These are phyloP conservation scores for Blastocystis sp. DNA, from an alignment of 352 stramenopile genomes.

Conservation along the genomic window DNA sequence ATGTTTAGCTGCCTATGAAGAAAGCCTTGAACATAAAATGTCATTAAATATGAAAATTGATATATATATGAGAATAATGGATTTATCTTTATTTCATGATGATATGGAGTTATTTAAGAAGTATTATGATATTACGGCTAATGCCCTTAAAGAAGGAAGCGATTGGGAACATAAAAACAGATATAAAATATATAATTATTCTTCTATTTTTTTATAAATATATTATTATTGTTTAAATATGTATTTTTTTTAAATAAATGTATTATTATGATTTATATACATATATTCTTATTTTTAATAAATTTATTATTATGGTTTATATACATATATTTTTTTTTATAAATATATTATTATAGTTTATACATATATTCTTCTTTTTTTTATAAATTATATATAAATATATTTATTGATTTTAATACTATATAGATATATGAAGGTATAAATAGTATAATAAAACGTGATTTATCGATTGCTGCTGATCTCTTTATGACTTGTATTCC, in stretches of 20 bases:
- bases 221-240: no score
- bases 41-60: slow-evolving; percentile 33
- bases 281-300: no score
- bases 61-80: slow-evolving; percentile 31
- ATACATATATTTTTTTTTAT: no score
- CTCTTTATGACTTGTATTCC: slow-evolving; percentile 13
- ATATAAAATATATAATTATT: slow-evolving; percentile 6
- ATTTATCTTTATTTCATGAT: slow-evolving; percentile 28
- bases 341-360: no score
- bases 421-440: slow-evolving; percentile 26
- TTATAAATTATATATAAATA: no score
- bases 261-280: no score
- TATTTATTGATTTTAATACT: neutral
- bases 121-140: neutral
- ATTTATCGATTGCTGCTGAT: slow-evolving; percentile 26
- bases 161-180: slow-evolving; percentile 34
- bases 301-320: no score
- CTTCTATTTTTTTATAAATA: no score
- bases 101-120: slow-evolving; percentile 10
- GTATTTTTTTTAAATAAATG: no score
- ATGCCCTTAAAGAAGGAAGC: slow-evolving; percentile 16
- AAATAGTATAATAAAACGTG: slow-evolving; percentile 11
- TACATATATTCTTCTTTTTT: no score
- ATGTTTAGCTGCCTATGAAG: no score
- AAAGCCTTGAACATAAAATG: no score